phyloP scores from a whole-genome alignment of 202 grass and related monocot species.

The Alloteropsis angusta region DNA sequence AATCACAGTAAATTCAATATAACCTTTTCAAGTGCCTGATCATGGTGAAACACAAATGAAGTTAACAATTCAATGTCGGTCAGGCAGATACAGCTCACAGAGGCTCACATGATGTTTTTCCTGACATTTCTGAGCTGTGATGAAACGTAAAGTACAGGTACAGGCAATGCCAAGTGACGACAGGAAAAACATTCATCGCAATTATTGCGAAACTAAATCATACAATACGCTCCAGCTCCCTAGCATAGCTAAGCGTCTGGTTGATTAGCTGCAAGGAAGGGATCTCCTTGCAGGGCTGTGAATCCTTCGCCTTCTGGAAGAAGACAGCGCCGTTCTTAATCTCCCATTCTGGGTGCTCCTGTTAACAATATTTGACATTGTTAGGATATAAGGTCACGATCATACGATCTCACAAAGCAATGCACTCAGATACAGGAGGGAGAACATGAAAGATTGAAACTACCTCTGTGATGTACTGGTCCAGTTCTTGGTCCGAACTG shows the following conservation, averaged over 20 bases:
- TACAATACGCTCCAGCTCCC: slow-evolving; percentile 87
- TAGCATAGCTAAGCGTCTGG: slow-evolving; percentile 84
- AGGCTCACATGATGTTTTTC: background rate
- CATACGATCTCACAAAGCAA: background rate
- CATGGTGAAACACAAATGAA: slow-evolving; percentile 8
- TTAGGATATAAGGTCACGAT: background rate
- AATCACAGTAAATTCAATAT: too few species aligned
- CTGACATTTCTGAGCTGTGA: background rate
- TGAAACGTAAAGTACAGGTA: background rate
- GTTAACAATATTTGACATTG: background rate
- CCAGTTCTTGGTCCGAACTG: slow-evolving; percentile 77
- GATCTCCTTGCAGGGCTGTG: slow-evolving; percentile 90
- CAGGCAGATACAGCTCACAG: background rate
- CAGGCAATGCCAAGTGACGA: background rate
- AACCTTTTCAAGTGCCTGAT: too few species aligned
- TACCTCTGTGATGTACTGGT: slow-evolving; percentile 82
- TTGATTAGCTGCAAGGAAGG: slow-evolving; percentile 75
- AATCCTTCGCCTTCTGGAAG: slow-evolving; percentile 85
- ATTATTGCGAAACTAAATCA: slow-evolving; percentile 27
- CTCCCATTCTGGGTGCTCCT: slow-evolving; percentile 92
- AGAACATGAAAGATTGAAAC: background rate
- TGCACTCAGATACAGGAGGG: background rate
- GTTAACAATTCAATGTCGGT: background rate
- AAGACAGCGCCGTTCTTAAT: slow-evolving; percentile 57
- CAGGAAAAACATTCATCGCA: background rate